A percentile compares a stretch with the other conserved stretches of the same genome.
Conservation (phyloP, 805 yeast species). For the Scheffersomyces lignosus region DNA sequence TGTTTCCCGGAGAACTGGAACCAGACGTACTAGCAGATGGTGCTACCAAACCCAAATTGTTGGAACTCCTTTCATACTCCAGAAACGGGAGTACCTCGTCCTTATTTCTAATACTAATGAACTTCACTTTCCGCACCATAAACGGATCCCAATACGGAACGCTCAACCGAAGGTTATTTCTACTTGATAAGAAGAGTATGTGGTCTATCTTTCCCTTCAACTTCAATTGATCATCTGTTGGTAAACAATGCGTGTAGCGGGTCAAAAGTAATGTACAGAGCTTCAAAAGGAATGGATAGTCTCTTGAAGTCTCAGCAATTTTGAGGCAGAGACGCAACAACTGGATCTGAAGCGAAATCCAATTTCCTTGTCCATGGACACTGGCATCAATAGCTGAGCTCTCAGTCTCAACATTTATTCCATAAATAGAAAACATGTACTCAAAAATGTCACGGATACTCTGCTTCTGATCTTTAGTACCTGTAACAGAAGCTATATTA, state of each 20-base stretch:
- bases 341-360: conserved; percentile 60
- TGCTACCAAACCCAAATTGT: conserved; percentile 9
- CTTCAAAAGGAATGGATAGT: conserved; percentile 35
- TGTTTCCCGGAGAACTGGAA: conserved; percentile 7
- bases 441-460: conserved; percentile 46
- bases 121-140: conserved; percentile 52
- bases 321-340: conserved; percentile 51
- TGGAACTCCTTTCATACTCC: conserved; percentile 19
- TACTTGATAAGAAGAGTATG: conserved; percentile 18
- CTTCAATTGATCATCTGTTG: conserved; percentile 56
- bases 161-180: conserved; percentile 23
- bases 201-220: conserved; percentile 34
- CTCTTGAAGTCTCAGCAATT: conserved; percentile 53
- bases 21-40: neutral
- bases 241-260: conserved; percentile 53
- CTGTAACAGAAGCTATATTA: conserved; percentile 2
- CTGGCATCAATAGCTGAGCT: conserved; percentile 17
- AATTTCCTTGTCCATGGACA: conserved; percentile 29
- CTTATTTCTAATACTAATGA: conserved; percentile 21
- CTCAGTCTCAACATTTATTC: conserved; percentile 45
- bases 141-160: conserved; percentile 73
- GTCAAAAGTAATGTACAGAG: conserved; percentile 57
- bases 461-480: conserved; percentile 7
- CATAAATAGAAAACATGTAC: conserved; percentile 52
- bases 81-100: conserved; percentile 46